Evolutionary conservation across 2,329 filamentous ascomycete genomes (phyloP).

Genomic region (Claviceps africana): DNA sequence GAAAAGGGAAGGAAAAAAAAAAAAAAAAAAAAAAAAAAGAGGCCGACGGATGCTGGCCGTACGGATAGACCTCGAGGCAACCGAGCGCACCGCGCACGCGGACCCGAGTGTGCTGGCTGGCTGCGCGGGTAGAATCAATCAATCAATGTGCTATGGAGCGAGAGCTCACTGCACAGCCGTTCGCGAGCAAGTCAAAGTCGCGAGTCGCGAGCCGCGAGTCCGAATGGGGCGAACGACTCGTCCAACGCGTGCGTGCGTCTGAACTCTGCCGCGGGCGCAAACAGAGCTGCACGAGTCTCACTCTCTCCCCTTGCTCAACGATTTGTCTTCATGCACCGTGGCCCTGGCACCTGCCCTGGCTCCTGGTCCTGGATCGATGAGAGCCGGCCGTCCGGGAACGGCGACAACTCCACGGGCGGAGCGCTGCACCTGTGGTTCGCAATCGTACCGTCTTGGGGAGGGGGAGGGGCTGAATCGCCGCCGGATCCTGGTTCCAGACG

Average conservation of each 20-base stretch:
- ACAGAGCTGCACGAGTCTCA: background rate
- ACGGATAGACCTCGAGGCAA: background rate
- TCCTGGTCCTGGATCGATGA: background rate
- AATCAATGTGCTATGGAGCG: too few relatives aligned
- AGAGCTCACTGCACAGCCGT: too few relatives aligned
- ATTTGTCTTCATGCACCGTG: background rate
- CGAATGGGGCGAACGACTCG: background rate
- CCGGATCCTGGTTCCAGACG: constrained; percentile 2
- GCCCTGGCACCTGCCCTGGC: background rate
- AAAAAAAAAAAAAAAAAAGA: background rate
- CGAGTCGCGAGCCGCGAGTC: background rate
- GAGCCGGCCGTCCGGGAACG: constrained; percentile 5
- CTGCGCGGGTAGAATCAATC: too few relatives aligned
- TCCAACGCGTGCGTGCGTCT: background rate
- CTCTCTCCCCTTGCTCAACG: background rate
- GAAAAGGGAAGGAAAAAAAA: background rate
- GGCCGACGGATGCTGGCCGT: background rate
- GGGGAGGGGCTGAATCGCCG: constrained; percentile 2
- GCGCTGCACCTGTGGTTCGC: background rate
- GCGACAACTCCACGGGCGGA: constrained; percentile 4
- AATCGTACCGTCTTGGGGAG: background rate
- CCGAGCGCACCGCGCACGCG: background rate
- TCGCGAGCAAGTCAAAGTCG: background rate
- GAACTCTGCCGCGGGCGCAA: background rate
- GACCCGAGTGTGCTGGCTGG: too few relatives aligned